Evolutionary conservation across 2,329 filamentous ascomycete genomes (phyloP).

Genomic region (Botrytis tulipae): DNA sequence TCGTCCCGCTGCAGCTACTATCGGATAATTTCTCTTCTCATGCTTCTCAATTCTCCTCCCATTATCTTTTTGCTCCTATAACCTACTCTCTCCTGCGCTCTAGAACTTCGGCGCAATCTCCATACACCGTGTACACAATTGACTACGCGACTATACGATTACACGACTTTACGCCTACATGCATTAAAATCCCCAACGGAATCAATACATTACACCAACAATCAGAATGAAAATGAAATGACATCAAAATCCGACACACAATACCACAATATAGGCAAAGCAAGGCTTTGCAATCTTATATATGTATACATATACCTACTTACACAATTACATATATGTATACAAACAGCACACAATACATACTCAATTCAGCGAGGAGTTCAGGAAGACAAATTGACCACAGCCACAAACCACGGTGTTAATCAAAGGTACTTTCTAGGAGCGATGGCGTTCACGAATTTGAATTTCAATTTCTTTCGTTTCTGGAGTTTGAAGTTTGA

Average conservation of each 20-base stretch:
- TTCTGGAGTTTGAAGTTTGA: neutral
- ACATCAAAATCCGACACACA: neutral
- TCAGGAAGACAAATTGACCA: neutral
- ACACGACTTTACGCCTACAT: neutral
- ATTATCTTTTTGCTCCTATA: neutral
- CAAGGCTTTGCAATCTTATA: neutral
- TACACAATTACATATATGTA: neutral
- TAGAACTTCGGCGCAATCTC: neutral
- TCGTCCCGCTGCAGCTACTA: neutral
- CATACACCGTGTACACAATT: neutral
- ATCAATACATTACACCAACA: neutral
- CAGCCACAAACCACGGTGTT: neutral
- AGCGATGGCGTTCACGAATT: neutral
- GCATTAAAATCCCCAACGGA: fast-evolving
- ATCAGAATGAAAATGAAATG: neutral
- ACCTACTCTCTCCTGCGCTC: neutral
- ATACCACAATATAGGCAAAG: neutral
- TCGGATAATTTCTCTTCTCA: neutral
- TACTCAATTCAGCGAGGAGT: neutral
- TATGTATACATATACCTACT: neutral
- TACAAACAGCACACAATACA: neutral
- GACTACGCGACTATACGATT: neutral
- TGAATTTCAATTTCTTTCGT: neutral
- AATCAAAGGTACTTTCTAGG: neutral
- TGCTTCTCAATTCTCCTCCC: neutral